A percentile compares a stretch with the other conserved stretches of the same genome.
Evolutionary conservation across 495 filamentous ascomycete species (phyloP).

Genomic region (Neurospora intermedia): DNA sequence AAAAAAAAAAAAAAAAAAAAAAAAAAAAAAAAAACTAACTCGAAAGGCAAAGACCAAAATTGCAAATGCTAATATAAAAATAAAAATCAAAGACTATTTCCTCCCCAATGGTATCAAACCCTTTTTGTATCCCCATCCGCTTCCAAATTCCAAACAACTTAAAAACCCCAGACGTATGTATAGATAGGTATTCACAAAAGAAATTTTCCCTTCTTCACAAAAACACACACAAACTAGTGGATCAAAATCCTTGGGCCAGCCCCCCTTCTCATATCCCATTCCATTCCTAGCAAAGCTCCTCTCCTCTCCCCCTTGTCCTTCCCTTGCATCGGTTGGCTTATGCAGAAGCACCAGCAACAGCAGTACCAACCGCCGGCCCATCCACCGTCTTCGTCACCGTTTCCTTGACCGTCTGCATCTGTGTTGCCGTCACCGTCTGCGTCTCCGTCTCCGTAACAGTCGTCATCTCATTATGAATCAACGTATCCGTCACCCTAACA

Average conservation of each 20-base stretch:
- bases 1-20: neutral
- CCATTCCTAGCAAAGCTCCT: neutral
- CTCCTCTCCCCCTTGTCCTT: neutral
- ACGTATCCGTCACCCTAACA: neutral
- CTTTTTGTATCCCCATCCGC: neutral
- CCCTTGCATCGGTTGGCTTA: neutral
- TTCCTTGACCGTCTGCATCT: neutral
- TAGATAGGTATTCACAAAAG: neutral
- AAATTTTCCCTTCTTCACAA: neutral
- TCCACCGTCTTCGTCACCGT: neutral
- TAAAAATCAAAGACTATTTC: neutral
- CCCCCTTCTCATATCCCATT: no score
- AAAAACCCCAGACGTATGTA: neutral
- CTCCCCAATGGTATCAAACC: neutral
- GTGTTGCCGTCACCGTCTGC: neutral
- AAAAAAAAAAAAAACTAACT: no score
- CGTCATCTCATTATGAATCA: neutral
- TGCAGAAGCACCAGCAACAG: neutral
- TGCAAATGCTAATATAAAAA: neutral
- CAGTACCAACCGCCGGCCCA: neutral
- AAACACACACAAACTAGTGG: neutral
- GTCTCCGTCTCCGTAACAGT: neutral
- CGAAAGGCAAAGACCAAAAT: neutral
- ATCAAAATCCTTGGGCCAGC: neutral
- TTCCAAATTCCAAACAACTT: neutral